A percentile compares a stretch with the other conserved stretches of the same genome.
Evolutionary conservation across 805 yeast genomes (phyloP).

Genomic region (Allodekkera sacchari): DNA sequence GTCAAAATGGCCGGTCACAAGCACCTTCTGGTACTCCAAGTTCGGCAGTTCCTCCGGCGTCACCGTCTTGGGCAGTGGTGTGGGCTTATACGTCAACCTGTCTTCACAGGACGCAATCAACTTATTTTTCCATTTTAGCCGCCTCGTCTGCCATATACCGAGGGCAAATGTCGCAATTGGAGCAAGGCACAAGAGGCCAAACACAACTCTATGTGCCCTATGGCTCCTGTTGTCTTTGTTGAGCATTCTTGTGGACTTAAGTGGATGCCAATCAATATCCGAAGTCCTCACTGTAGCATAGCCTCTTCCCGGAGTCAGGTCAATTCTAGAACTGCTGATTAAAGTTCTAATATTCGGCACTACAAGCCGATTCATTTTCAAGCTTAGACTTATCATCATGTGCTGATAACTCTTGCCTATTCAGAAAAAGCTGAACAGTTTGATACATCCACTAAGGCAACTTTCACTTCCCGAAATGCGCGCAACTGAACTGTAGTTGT

Average conservation of each 20-base stretch:
- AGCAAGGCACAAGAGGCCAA: conserved; percentile 52
- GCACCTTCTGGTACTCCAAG: conserved; percentile 75
- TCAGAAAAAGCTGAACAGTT: too few relatives aligned
- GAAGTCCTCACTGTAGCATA: conserved; percentile 48
- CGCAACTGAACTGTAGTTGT: too few relatives aligned
- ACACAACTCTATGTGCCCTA: conserved; percentile 20
- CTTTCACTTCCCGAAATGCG: too few relatives aligned
- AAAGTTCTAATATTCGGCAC: too few relatives aligned
- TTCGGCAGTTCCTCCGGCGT: conserved; percentile 52
- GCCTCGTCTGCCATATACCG: conserved; percentile 88
- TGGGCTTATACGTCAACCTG: conserved; percentile 62
- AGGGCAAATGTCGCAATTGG: conserved; percentile 79
- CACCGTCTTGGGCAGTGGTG: conserved; percentile 59
- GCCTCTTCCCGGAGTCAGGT: too few relatives aligned
- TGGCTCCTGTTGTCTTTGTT: conserved; percentile 19
- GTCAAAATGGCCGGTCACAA: conserved; percentile 69
- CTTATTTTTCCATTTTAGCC: conserved; percentile 82
- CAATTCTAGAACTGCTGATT: too few relatives aligned
- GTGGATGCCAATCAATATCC: conserved; percentile 79
- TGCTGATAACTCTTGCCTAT: too few relatives aligned
- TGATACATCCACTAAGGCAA: too few relatives aligned
- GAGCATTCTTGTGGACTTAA: conserved; percentile 40
- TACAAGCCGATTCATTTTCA: too few relatives aligned
- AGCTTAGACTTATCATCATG: too few relatives aligned
- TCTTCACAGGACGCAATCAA: conserved; percentile 80